phyloP scores from a whole-genome alignment of 805 yeast species.

The Suhomyces kilbournensis region DNA sequence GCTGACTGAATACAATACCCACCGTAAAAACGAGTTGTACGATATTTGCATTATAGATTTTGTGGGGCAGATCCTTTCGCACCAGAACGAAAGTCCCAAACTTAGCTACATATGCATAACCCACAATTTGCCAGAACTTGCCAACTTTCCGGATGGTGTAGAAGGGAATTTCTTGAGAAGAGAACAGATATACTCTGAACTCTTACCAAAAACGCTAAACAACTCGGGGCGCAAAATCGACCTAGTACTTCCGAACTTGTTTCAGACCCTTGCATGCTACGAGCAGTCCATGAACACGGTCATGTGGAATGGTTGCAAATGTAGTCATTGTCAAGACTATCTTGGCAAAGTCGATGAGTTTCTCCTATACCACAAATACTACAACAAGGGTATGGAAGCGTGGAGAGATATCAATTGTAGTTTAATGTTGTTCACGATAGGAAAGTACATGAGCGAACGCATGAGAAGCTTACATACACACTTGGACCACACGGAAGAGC shows the following conservation, averaged over 20 bases:
- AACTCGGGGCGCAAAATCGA: conserved; percentile 32
- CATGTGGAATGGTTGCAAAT: conserved; percentile 76
- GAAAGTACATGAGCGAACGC: conserved; percentile 5
- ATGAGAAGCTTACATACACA: conserved; percentile 5
- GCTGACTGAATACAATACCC: conserved; percentile 30
- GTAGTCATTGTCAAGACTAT: conserved; percentile 51
- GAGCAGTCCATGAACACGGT: conserved; percentile 68
- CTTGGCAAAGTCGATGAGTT: conserved; percentile 56
- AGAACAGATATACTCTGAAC: conserved; percentile 45
- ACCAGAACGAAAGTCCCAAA: not conserved
- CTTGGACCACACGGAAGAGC: conserved; percentile 9
- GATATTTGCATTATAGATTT: conserved; percentile 47
- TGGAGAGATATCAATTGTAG: conserved; percentile 51
- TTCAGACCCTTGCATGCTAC: conserved; percentile 61
- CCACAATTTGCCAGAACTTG: conserved; percentile 59
- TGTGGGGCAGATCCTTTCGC: conserved; percentile 10
- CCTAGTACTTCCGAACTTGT: conserved; percentile 55
- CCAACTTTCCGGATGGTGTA: conserved; percentile 58
- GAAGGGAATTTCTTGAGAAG: conserved; percentile 73
- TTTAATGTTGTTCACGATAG: conserved; percentile 10
- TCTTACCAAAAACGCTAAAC: conserved; percentile 42
- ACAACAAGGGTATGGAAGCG: conserved; percentile 41
- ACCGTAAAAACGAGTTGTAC: conserved; percentile 34
- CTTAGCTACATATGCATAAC: conserved; percentile 44
- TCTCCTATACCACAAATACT: conserved; percentile 62